Conservation (phyloP, 495 filamentous ascomycete genomes). For the Thozetella sp. region DNA sequence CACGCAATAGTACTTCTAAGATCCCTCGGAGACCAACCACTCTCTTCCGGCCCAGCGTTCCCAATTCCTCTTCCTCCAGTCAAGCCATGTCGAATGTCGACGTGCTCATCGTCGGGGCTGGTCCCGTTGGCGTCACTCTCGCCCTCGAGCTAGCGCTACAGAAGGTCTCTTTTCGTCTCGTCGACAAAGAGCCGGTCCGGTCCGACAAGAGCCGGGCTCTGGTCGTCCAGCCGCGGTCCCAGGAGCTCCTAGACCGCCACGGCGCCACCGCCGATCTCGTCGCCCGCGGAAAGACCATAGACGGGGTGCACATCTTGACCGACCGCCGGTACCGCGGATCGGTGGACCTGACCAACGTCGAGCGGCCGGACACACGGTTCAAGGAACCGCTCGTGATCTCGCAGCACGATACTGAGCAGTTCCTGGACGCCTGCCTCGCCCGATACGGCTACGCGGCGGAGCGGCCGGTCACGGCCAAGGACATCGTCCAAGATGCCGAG, state of each 20-base stretch:
- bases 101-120: conserved; percentile 35
- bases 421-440: conserved; percentile 35
- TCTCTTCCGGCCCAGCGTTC: too few relatives aligned
- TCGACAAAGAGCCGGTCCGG: conserved; percentile 34
- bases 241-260: conserved; percentile 47
- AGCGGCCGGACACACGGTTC: conserved; percentile 32
- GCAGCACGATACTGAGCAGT: conserved; percentile 40
- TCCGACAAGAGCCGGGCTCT: conserved; percentile 42
- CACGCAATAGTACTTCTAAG: too few relatives aligned
- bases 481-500: conserved; percentile 28
- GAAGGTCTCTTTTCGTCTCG: conserved; percentile 38
- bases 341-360: conserved; percentile 25
- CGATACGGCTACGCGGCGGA: conserved; percentile 32
- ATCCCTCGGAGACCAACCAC: too few relatives aligned
- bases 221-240: conserved; percentile 41
- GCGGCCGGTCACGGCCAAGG: conserved; percentile 27
- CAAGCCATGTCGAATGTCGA: conserved; percentile 31
- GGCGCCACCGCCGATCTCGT: conserved; percentile 29
- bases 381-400: conserved; percentile 36
- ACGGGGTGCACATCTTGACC: conserved; percentile 29
- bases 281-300: conserved; percentile 22
- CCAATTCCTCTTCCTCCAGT: too few relatives aligned
- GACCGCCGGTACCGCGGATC: conserved; percentile 19
- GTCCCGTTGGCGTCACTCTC: conserved; percentile 30
- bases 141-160: conserved; percentile 35